Evolutionary conservation across 805 yeast species (phyloP), one percentile per base, ranked within the genome.

Genomic region (Candida sakaeoensis): DNA sequence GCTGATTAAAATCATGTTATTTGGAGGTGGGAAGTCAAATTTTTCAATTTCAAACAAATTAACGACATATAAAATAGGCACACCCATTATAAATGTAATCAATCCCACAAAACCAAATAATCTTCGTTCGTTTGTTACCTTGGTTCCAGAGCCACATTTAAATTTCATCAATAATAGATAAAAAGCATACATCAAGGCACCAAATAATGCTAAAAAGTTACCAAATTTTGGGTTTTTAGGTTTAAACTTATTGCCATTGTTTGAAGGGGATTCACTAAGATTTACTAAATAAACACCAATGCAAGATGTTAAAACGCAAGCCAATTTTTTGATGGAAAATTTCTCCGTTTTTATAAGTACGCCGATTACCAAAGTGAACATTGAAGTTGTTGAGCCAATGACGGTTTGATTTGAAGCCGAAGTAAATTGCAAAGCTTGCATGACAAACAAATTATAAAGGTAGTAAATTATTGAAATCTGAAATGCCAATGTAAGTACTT

Each of bases 321-420:
- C 36, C 2, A 69, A 35, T 45, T 76, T 76, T 32, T 63, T 60
- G 10, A 57, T 4, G 12, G 75, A 54, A 44, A 76, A 62, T 5
- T 50, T 48, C 40, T 76, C 82, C 14, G 72, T 68, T 18, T 60
- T 60, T 15, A 64, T 50, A 8, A 58, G 15, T 2, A 55, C 60
- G 1, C 80, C 77, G 15, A 74, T 54, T 12, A 74, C 46, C 25
- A 76, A 55, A 0, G 80, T 73, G 50, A 74, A 76, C 3, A 74
- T 61, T 10, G 80, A 70, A 3, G 79, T 66, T 1, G 78, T 68
- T 2, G 80, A 69, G 5, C 77, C 67, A 13, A 76, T 50, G 8
- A 75, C 71, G 0, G 80, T 71, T 47, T 68, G 75, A 47, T 74
- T 75, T 15, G 80, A 70, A 0, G 79, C 77, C 8, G 76, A 66